Percentiles rank a stretch among this genome's conserved stretches.
phyloP scores from a whole-genome alignment of 169 alveolate species.

The Plasmodium reichenowi region DNA sequence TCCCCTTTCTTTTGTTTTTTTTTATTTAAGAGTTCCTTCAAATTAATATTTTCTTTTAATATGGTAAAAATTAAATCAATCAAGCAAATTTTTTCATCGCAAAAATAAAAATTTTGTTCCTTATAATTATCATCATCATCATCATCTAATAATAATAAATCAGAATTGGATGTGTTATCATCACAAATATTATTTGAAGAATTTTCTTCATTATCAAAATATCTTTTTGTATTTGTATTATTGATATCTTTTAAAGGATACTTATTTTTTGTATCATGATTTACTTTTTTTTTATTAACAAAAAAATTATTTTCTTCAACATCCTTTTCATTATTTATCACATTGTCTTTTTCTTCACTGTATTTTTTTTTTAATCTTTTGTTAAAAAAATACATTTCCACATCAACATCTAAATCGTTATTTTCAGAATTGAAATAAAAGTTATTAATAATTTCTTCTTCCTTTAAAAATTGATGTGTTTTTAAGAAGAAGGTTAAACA shows the following conservation, averaged over 20 bases:
- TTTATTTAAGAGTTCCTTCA: background rate
- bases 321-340: background rate
- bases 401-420: slow-evolving; percentile 61
- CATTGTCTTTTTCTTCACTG: background rate
- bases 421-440: slow-evolving; percentile 18
- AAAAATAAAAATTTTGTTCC: slow-evolving; percentile 7
- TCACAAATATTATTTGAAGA: no score
- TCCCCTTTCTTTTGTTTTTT: background rate
- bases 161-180: slow-evolving; percentile 3
- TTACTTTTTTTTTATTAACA: background rate
- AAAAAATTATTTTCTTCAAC: background rate
- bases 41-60: slow-evolving; percentile 26
- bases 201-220: background rate
- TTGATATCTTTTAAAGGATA: background rate
- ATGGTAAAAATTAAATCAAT: slow-evolving; percentile 13
- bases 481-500: slow-evolving; percentile 40
- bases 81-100: slow-evolving; percentile 10
- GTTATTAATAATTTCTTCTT: slow-evolving; percentile 9
- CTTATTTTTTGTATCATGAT: background rate
- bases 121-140: slow-evolving; percentile 5
- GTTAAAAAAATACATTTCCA: slow-evolving; percentile 64
- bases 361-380: slow-evolving; percentile 59
- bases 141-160: background rate
- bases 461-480: slow-evolving; percentile 33
- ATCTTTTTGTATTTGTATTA: background rate